phyloP scores from a whole-genome alignment of 768 basidiomycete species.

The Xerocomus potaroensis region DNA sequence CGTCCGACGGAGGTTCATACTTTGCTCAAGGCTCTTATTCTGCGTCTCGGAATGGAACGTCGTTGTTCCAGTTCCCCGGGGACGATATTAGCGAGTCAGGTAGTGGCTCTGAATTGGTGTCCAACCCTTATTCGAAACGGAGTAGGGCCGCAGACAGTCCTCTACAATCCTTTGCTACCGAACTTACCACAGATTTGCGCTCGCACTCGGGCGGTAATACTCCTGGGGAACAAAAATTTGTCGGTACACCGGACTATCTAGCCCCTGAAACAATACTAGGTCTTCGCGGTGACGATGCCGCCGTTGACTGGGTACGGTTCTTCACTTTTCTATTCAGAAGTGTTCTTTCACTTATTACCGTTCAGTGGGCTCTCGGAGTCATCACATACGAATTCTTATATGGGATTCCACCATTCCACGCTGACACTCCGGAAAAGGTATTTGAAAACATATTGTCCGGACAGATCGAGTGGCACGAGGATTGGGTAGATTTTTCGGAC shows the following conservation, averaged over 20 bases:
- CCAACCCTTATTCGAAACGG: constrained; percentile 52
- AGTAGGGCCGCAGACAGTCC: constrained; percentile 65
- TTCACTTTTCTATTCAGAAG: constrained; percentile 8
- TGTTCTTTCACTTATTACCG: constrained; percentile 11
- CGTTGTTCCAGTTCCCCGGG: constrained; percentile 63
- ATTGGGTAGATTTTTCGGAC: constrained; percentile 79
- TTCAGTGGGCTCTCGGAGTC: constrained; percentile 95
- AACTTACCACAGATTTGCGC: constrained; percentile 76
- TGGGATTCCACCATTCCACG: constrained; percentile 96
- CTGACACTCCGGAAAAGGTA: constrained; percentile 93
- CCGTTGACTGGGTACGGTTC: constrained; percentile 89
- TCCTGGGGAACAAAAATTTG: constrained; percentile 88
- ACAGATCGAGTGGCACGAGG: constrained; percentile 93
- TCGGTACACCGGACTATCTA: constrained; percentile 96
- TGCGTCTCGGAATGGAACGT: constrained; percentile 54
- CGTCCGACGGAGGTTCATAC: constrained; percentile 73
- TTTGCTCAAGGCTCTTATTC: constrained; percentile 66
- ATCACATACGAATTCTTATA: constrained; percentile 98
- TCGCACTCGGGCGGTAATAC: constrained; percentile 62
- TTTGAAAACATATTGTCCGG: constrained; percentile 98
- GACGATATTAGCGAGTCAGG: constrained; percentile 89
- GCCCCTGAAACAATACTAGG: constrained; percentile 96
- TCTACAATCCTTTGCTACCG: constrained; percentile 81
- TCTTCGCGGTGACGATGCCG: constrained; percentile 88
- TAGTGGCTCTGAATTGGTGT: constrained; percentile 69